phyloP scores from a whole-genome alignment of 768 basidiomycete species.

The Trametes cubensis region DNA sequence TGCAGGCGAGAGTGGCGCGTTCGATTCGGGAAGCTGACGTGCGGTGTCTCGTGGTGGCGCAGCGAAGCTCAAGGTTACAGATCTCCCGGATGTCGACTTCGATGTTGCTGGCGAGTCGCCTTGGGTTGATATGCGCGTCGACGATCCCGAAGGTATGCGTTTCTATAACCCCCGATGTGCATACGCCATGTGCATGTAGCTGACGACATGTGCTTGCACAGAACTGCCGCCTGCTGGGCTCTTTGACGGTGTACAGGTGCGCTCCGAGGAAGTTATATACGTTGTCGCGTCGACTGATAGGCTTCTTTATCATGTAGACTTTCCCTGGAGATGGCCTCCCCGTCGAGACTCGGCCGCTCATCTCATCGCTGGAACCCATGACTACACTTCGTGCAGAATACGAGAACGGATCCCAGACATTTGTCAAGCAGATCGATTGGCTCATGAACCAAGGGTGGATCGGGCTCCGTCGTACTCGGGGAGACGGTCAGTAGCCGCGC shows the following conservation, averaged over 20 bases:
- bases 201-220: not conserved
- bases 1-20: not conserved
- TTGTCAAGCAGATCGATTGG: constrained; percentile 77
- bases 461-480: constrained; percentile 70
- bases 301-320: constrained; percentile 31
- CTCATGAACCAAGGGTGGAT: constrained; percentile 64
- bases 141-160: constrained; percentile 12
- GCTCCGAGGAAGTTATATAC: not conserved
- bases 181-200: constrained; percentile 4
- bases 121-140: constrained; percentile 8
- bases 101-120: not conserved
- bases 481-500: constrained; percentile 52
- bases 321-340: constrained; percentile 41
- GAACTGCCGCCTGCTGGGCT: constrained; percentile 20
- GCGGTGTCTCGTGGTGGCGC: not conserved
- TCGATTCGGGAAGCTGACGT: constrained; percentile 6
- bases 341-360: constrained; percentile 49
- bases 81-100: constrained; percentile 31
- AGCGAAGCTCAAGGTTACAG: constrained; percentile 29
- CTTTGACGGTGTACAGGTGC: constrained; percentile 25
- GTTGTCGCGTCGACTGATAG: not conserved
- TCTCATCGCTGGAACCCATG: constrained; percentile 57
- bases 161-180: not conserved
- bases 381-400: constrained; percentile 66
- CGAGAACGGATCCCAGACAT: constrained; percentile 55